Base-by-base conservation (phyloP, 345 rosid species). In the Abelmoschus esculentus region DNA sequence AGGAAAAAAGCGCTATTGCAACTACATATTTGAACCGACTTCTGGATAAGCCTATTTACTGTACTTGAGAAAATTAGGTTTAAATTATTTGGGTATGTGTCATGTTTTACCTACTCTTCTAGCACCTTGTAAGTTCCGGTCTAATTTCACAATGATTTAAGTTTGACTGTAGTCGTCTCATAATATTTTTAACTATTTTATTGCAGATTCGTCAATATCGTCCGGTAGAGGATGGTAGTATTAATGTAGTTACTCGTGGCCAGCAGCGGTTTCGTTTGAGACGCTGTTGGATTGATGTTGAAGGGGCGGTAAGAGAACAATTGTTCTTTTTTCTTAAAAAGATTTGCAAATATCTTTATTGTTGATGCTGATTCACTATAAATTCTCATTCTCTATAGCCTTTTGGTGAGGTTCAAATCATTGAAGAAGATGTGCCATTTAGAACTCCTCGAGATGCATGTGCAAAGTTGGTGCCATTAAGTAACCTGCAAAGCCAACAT, bases 231-330 rank as follows among this genome's bases (percentile, higher is more conserved):
- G 97, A 91, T 82, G 96, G 97, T 36, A 85, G 96, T 18, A 81
- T 90, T 66, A 95, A 95, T 73, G 87, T 93, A 60, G 86, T 95
- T 61, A 89, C 97, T 75, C 97, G 96, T 57, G 99, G 99, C 49
- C 89, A 87, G 67, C 99, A 95, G 72, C 87, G 99, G 52, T 91
- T 91, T 78, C 85, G 73, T 72, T 60, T 95, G 70, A 88, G 74
- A 78, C 93, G 86, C 18, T 80, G 81, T 59, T 91, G 96, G 96
- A 83, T 82, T 76, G 99, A 91, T 72, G 90, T 47, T 15, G 99
- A 86, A 79, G 96, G 98, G 85, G 90, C 83, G 80, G 99, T 91
- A 80, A 79, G 97, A 75, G 66, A 58, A 93, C 71, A 67, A 58
- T 38, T 44, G 6, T 59, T 68, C 56, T 60, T 1, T 69, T 55